Base-by-base conservation (phyloP, 345 rosid genomes). In the Cardamine chenopodiifolia region DNA sequence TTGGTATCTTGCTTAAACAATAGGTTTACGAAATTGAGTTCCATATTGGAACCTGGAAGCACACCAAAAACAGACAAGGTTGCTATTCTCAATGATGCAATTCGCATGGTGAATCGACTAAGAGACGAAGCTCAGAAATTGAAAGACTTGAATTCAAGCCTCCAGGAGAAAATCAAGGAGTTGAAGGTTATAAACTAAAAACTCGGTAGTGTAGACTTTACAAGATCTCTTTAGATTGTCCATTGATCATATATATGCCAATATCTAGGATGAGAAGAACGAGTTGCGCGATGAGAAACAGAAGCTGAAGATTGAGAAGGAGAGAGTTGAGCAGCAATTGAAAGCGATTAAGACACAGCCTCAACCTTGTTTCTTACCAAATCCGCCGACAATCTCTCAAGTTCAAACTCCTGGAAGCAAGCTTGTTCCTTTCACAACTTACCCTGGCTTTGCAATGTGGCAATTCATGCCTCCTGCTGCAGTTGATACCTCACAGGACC, bases 391-490 rank as follows among this genome's bases (percentile, higher is more conserved):
- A 54, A 68, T 90, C 59, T 81, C 93, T 50, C 97, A 86, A 76
- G 90, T 85, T 47, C 93, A 90, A 84, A 83, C 90, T 62, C 86
- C 86, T 13, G 97, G 94, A 70, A 92, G 80, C 87, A 95, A 95
- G 83, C 68, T 92, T 81, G 91, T 89, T 5, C 97, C 97, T 40
- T 83, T 83, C 85, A 82, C 88, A 6, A 72, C 96, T 66, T 92
- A 90, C 63, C 98, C 98, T 0, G 89, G 96, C 29, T 90, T 89
- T 57, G 96, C 98, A 0, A 94, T 94, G 99, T 92, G 99, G 94
- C 98, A 90, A 64, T 92, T 95, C 79, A 88, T 89, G 97, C 96
- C 99, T 58, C 91, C 96, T 64, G 96, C 99, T 79, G 79, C 91
- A 0, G 87, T 83, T 68, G 97, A 95, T 79, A 92, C 99, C 44